Base-by-base conservation (phyloP, 352 stramenopile genomes). In the Salisapilia sapeloensis region DNA sequence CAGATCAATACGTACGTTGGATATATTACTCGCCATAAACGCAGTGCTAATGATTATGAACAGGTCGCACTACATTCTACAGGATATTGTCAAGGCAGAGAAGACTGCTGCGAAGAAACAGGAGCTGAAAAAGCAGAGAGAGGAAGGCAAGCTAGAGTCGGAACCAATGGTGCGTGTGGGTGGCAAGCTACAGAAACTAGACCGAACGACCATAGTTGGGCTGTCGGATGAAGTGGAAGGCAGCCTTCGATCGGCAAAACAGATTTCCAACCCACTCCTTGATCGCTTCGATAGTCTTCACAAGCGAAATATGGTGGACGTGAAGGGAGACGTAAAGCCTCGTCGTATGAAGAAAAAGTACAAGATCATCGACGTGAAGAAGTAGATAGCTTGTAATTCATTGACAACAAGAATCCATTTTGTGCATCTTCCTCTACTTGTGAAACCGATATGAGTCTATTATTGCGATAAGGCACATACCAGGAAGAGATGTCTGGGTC, bases 221-320 rank as follows among this genome's bases (percentile, higher is more conserved):
- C 65, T 86, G 36, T 65, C 65, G 14, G 69, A 85, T 36, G 75
- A 90, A 35, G 62, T 90, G 25, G 81, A 58, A 29, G 75, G 75
- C 33, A 85, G 66, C 40, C 54, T 87, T 34, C 71, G 75, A 24
- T 67, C 59, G 20, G 50, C 86, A 9, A 79, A 79, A 40, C 75
- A 70, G 10, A 90, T 86, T 58, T 70, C 71, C 33, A 60, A 79
- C 38, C 63, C 70, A 24, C 48, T 90, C 13, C 48, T 85, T 28
- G 75, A 90, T 38, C 70, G 75, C 20, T 87, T 78, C 44, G 75
- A 90, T 48, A 85, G 64, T 56, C 44, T 90, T 32, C 75, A 84
- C 64, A 83, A 85, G 56, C 71, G 75, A 39, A 90, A 87, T 49
- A 56, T 78, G 64, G 79, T 90, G 38, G 50, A 81, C 28, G 60